These are phyloP conservation scores for Colletotrichum navitas DNA, from an alignment of 2,329 filamentous ascomycete species.

Conservation along the genomic window DNA sequence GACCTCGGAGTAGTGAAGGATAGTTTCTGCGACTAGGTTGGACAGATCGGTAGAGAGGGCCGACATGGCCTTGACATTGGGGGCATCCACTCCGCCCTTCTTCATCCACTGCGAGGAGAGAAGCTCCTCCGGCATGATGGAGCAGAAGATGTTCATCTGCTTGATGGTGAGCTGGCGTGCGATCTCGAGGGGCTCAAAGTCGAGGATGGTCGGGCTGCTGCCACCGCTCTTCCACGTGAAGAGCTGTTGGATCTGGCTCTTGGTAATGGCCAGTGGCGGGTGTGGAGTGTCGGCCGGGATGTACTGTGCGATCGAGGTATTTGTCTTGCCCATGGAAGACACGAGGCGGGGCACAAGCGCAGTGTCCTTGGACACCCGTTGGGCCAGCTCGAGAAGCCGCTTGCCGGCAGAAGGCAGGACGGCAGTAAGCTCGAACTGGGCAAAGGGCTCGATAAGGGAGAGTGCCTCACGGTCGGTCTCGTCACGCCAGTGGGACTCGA, in stretches of 20 bases:
- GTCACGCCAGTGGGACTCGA: slow-evolving; percentile 94
- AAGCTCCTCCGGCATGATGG: slow-evolving; percentile 92
- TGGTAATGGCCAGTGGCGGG: slow-evolving; percentile 77
- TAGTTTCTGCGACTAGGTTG: slow-evolving; percentile 92
- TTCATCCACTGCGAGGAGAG: slow-evolving; percentile 95
- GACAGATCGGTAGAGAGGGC: slow-evolving; percentile 91
- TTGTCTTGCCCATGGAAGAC: slow-evolving; percentile 90
- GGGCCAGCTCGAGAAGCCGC: slow-evolving; percentile 82
- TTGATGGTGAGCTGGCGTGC: slow-evolving; percentile 93
- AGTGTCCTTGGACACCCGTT: slow-evolving; percentile 80
- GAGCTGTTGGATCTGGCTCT: slow-evolving; percentile 80
- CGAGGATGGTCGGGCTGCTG: slow-evolving; percentile 79
- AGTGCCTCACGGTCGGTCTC: slow-evolving; percentile 84
- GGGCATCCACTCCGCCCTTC: slow-evolving; percentile 80
- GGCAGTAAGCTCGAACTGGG: slow-evolving; percentile 75
- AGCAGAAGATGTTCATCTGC: slow-evolving; percentile 91
- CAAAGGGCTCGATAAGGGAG: slow-evolving; percentile 82
- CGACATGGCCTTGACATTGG: slow-evolving; percentile 95
- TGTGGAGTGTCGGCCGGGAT: slow-evolving; percentile 78
- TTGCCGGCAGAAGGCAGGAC: slow-evolving; percentile 82
- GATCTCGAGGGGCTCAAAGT: slow-evolving; percentile 92
- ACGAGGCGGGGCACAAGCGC: slow-evolving; percentile 85
- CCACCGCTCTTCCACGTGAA: slow-evolving; percentile 80
- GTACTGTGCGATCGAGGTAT: slow-evolving; percentile 78
- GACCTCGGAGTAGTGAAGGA: slow-evolving; percentile 86